Base-by-base conservation (phyloP, 805 yeast species). In the Ogataea polymorpha region DNA sequence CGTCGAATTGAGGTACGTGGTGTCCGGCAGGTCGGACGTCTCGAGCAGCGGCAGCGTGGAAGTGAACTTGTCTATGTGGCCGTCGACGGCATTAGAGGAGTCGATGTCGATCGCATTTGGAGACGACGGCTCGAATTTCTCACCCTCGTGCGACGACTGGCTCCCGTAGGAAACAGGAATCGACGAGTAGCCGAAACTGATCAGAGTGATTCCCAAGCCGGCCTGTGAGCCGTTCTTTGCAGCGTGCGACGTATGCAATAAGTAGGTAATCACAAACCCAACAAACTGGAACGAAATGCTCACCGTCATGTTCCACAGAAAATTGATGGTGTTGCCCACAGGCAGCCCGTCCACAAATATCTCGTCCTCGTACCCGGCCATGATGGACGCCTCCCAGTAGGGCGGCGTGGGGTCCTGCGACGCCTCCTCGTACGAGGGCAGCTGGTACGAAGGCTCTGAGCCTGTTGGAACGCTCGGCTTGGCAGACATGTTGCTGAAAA, bases 181-280 rank as follows among this genome's bases (percentile, higher is more conserved):
- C 66, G 78, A 70, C 23, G 72, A 66, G 48, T 72, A 75, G 3
- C 86, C 96, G 49, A 81, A 79, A 40, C 82, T 77, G 38, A 91
- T 69, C 48, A 93, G 75, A 0, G 96, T 88, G 45, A 86, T 58
- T 2, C 98, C 98, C 42, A 93, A 66, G 0, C 99, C 99, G 14
- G 91, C 85, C 46, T 96, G 71, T 2, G 97, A 83, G 3, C 99
- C 99, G 56, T 90, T 90, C 59, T 87, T 88, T 4, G 97, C 96
- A 5, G 98, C 97, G 60, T 93, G 99, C 2, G 97, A 86, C 1
- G 98, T 91, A 63, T 93, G 98, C 40, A 93, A 70, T 32, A 91
- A 67, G 59, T 90, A 93, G 6, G 98, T 90, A 41, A 91, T 71
- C 30, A 93, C 71, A 64, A 93, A 93, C 3, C 99, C 99, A 23